Conservation (phyloP, 768 basidiomycete species). For the Pulveroboletus frians region DNA sequence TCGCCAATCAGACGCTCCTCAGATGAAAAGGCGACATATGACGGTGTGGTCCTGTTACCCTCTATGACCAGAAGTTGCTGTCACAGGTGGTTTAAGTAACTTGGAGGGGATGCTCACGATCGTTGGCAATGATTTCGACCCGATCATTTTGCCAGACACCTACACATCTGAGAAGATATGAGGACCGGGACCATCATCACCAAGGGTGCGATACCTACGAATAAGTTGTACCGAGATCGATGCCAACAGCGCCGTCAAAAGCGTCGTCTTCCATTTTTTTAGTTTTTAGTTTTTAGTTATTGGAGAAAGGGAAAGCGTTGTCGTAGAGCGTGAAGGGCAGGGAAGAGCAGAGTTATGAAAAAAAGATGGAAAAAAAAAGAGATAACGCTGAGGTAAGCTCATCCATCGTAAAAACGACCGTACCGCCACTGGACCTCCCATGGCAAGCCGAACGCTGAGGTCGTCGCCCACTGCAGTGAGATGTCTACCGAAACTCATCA, state of each 20-base stretch:
- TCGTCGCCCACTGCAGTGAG: conserved; percentile 18
- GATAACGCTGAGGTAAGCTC: conserved; percentile 55
- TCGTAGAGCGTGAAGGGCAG: conserved; percentile 32
- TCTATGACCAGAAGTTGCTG: conserved; percentile 41
- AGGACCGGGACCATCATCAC: conserved; percentile 20
- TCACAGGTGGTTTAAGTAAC: neutral
- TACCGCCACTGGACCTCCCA: conserved; percentile 30
- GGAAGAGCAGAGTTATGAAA: conserved; percentile 14
- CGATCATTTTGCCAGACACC: conserved; percentile 99
- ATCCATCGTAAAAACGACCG: conserved; percentile 20
- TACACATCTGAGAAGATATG: conserved; percentile 64
- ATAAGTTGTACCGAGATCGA: conserved; percentile 97
- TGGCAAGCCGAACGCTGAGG: conserved; percentile 25
- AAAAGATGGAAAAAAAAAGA: conserved; percentile 35
- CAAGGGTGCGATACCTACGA: conserved; percentile 49
- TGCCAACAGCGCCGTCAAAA: conserved; percentile 95
- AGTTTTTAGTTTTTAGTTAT: conserved; percentile 24
- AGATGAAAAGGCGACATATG: conserved; percentile 96
- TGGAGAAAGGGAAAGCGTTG: conserved; percentile 16
- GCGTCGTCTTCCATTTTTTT: conserved; percentile 79
- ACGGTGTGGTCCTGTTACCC: conserved; percentile 98
- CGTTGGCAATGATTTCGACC: conserved; percentile 98
- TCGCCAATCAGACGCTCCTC: conserved; percentile 98
- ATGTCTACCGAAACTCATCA: conserved; percentile 21
- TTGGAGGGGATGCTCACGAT: conserved; percentile 54